Conservation (phyloP, 441 rosid species). For the Erodium trifolium region DNA sequence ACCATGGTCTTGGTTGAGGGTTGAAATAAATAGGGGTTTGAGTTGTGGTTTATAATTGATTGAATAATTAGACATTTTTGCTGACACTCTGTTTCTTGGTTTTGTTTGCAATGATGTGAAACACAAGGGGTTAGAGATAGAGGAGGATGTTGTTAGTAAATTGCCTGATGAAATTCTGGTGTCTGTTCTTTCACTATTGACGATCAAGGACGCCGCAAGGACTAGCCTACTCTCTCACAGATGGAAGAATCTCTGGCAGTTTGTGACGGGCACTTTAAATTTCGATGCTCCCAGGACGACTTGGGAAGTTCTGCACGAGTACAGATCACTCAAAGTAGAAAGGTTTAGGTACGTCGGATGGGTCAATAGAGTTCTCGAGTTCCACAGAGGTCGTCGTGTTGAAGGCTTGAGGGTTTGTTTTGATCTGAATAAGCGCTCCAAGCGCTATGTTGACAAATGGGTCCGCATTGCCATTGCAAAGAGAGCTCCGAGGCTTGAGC, state of each 20-base stretch:
- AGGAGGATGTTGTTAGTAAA: conserved; percentile 13
- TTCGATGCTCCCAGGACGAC: conserved; percentile 9
- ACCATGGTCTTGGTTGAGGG: neutral
- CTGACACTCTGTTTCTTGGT: conserved; percentile 4
- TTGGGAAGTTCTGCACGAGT: neutral
- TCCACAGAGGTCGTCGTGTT: conserved; percentile 9
- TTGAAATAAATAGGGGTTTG: neutral
- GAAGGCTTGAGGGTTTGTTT: conserved; percentile 13
- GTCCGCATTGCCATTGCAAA: conserved; percentile 9
- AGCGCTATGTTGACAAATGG: conserved; percentile 17
- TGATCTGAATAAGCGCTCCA: conserved; percentile 14
- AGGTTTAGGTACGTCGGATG: conserved; percentile 18
- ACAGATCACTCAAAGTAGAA: conserved; percentile 8
- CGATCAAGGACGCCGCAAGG: conserved; percentile 21
- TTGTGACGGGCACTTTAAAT: conserved; percentile 11
- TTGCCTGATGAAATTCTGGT: conserved; percentile 25
- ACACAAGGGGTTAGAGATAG: conserved; percentile 6
- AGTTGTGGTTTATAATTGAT: neutral
- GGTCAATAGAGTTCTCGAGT: conserved; percentile 16
- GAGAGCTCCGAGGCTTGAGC: conserved; percentile 19
- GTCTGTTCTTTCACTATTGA: conserved; percentile 18
- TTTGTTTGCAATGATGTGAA: conserved; percentile 1
- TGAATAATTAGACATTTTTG: neutral
- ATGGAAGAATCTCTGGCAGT: conserved; percentile 21
- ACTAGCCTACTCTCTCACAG: conserved; percentile 18